Percentiles rank a stretch among this genome's conserved stretches.
phyloP scores from a whole-genome alignment of 495 filamentous ascomycete genomes.

The Cudoniella acicularis region DNA sequence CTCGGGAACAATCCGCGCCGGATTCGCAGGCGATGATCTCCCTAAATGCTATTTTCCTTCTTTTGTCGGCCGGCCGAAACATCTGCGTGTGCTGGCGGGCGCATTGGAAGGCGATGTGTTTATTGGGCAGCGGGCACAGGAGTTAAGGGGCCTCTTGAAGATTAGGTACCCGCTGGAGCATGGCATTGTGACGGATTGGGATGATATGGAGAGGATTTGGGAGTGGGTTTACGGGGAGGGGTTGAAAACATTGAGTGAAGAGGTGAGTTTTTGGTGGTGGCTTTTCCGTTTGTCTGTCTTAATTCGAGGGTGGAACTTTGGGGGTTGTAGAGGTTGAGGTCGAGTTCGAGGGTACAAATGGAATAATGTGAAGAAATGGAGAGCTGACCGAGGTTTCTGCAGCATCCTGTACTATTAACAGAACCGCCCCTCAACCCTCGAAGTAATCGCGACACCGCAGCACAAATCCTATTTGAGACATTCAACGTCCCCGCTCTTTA shows the following conservation, averaged over 20 bases:
- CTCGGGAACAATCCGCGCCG: slow-evolving; percentile 96
- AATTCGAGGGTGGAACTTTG: not conserved
- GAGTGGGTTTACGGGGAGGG: slow-evolving; percentile 62
- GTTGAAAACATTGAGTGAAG: slow-evolving; percentile 93
- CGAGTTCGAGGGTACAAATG: not conserved
- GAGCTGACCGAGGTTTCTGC: slow-evolving; percentile 18
- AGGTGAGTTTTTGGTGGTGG: slow-evolving; percentile 50
- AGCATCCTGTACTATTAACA: slow-evolving; percentile 95
- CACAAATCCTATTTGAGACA: slow-evolving; percentile 97
- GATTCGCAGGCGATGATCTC: slow-evolving; percentile 92
- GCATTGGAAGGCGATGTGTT: slow-evolving; percentile 96
- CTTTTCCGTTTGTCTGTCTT: not conserved
- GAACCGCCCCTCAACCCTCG: slow-evolving; percentile 96
- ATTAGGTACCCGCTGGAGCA: slow-evolving; percentile 95
- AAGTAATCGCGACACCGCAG: slow-evolving; percentile 92
- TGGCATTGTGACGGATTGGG: slow-evolving; percentile 98
- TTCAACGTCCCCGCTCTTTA: slow-evolving; percentile 98
- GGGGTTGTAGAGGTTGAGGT: slow-evolving; percentile 2
- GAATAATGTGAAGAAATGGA: not conserved
- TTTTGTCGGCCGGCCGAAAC: slow-evolving; percentile 95
- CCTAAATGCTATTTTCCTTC: slow-evolving; percentile 98
- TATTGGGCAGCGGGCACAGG: slow-evolving; percentile 85
- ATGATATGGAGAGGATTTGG: slow-evolving; percentile 99
- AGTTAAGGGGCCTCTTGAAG: slow-evolving; percentile 89
- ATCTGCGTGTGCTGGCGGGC: slow-evolving; percentile 91